Evolutionary conservation across 768 basidiomycete species (phyloP), one percentile per base, ranked within the genome.

Genomic region (Hortiboletus campestris): DNA sequence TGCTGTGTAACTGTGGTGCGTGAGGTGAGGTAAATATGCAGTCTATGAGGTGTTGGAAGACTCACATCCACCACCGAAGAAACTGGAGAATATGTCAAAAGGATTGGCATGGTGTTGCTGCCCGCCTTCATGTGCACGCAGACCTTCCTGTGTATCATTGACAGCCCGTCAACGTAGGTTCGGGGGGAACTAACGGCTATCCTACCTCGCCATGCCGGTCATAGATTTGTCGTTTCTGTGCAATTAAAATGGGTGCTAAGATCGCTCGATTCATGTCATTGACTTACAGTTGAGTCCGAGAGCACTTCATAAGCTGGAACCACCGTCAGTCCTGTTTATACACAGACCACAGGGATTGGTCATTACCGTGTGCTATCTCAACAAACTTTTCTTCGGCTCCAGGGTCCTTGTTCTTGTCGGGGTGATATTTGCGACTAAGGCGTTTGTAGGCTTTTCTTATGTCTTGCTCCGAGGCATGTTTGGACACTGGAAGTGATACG

Each of bases 371-470:
- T 19, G 94, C 89, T 66, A 97, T 88, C 59, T 96, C 87, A 20
- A 97, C 91, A 69, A 98, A 98, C 67, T 80, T 88, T 52, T 83
- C 83, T 66, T 94, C 88, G 13, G 94, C 90, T 3, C 77, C 85
- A 51, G 85, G 81, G 16, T 89, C 90, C 64, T 87, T 88, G 73
- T 95, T 97, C 78, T 96, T 97, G 78, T 99, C 96, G 0, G 96
- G 96, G 66, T 98, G 95, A 53, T 82, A 93, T 74, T 86, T 91
- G 64, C 85, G 85, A 70, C 91, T 92, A 17, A 95, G 78, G 63
- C 84, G 85, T 72, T 94, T 94, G 75, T 97, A 98, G 3, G 94
- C 92, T 61, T 90, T 88, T 72, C 89, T 84, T 68, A 98, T 92
- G 66, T 96, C 94, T 66, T 84, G 85, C 42, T 94, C 91, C 36